Conservation (phyloP, 2,329 filamentous ascomycete genomes). For the Pseudopithomyces chartarum region DNA sequence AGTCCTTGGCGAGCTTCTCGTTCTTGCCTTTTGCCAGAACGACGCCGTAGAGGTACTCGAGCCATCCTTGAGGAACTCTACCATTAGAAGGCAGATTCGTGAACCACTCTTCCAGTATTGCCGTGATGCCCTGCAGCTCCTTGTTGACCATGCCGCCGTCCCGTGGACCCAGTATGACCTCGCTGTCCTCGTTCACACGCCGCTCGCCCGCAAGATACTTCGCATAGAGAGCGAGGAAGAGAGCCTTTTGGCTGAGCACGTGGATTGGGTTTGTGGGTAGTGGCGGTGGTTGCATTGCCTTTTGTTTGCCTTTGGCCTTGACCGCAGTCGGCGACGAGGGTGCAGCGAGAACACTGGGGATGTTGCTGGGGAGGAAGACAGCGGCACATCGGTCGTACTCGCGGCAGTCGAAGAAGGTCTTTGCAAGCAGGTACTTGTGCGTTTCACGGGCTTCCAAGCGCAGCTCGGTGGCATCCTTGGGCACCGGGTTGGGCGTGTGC, state of each 20-base stretch:
- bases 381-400: slow-evolving; percentile 94
- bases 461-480: slow-evolving; percentile 72
- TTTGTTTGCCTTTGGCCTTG: slow-evolving; percentile 61
- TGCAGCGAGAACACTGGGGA: slow-evolving; percentile 68
- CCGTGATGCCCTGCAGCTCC: slow-evolving; percentile 76
- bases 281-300: slow-evolving; percentile 50
- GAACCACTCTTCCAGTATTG: slow-evolving; percentile 82
- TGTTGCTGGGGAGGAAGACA: slow-evolving; percentile 82
- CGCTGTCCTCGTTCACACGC: slow-evolving; percentile 91
- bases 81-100: slow-evolving; percentile 62
- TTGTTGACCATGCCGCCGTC: slow-evolving; percentile 90
- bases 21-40: slow-evolving; percentile 90
- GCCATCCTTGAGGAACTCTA: slow-evolving; percentile 81
- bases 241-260: slow-evolving; percentile 80
- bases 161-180: slow-evolving; percentile 94
- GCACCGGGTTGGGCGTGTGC: slow-evolving; percentile 52
- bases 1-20: slow-evolving; percentile 80
- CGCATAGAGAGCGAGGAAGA: slow-evolving; percentile 91
- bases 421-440: slow-evolving; percentile 85
- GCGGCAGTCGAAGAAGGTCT: slow-evolving; percentile 91
- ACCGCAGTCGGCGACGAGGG: slow-evolving; percentile 47
- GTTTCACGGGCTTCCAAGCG: slow-evolving; percentile 78
- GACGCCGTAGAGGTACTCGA: slow-evolving; percentile 92
- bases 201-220: slow-evolving; percentile 95
- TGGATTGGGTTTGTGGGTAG: slow-evolving; percentile 46